Evolutionary conservation across 352 stramenopile genomes (phyloP), one percentile per base, ranked within the genome.

Genomic region (Phytophthora multivora): DNA sequence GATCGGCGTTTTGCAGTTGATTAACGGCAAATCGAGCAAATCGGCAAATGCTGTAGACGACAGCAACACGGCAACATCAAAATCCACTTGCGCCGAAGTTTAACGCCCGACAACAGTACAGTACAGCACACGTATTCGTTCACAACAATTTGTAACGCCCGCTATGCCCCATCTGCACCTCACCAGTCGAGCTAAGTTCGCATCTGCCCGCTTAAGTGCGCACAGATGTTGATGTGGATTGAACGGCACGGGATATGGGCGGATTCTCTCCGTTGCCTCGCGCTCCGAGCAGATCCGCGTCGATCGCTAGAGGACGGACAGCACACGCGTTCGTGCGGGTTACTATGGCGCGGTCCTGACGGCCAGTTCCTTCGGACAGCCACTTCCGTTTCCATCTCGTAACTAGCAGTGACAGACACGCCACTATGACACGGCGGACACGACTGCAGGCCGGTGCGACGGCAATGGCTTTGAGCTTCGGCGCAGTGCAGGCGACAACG

Each of bases 331-430:
- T n/a, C 18, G 35, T 48, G 33, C 31, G 11, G n/a, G 43, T 59
- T 40, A 59, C 28, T 48, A 15, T 51, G 21, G 26, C 16, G 40
- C 28, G 51, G 51, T 45, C 39, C 5, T 25, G 25, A 21, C 2
- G 12, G 13, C 43, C 51, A 62, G 51, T 57, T 68, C 45, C 41
- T 58, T 68, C 60, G 52, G 60, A 68, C 60, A 68, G 52, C 2
- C 60, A 63, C 53, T 64, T 59, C 25, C 40, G 23, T 46, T 55
- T 68, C 52, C 15, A 53, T 58, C 26, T 30, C 16, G 35, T 28
- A 35, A 30, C 28, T 28, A 28, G 40, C 21, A 57, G 18, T 43
- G 30, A 38, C 46, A 42, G 30, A 38, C 46, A 42, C 0, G 42
- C 15, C 46, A 50, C 47, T 25, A 61, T 61, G 53, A 28, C 28